phyloP scores from a whole-genome alignment of 2,329 filamentous ascomycete species.

The Mariannaea elegans region DNA sequence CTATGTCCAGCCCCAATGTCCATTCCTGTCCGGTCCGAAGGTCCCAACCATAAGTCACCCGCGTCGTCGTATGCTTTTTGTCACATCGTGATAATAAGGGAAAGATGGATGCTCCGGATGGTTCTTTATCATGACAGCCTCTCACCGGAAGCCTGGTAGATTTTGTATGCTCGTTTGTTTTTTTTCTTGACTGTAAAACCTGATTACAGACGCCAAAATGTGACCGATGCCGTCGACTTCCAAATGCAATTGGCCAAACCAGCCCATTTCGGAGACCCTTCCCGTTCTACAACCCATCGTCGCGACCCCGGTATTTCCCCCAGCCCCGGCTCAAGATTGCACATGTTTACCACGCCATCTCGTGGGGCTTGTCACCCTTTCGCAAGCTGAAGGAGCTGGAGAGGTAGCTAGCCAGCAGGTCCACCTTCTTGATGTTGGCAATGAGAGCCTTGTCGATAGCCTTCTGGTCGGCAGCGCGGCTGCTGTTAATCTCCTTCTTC shows the following conservation, averaged over 20 bases:
- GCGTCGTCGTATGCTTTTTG: constrained; percentile 10
- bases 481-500: constrained; percentile 97
- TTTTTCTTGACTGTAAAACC: constrained; percentile 67
- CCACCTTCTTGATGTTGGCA: constrained; percentile 98
- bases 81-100: constrained; percentile 26
- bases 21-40: constrained; percentile 27
- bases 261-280: constrained; percentile 60
- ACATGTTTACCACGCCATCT: constrained; percentile 94
- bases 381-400: constrained; percentile 96
- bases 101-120: constrained; percentile 34
- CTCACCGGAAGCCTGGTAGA: constrained; percentile 46
- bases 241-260: constrained; percentile 72
- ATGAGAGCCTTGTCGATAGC: constrained; percentile 96
- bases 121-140: constrained; percentile 45
- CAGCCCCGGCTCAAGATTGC: constrained; percentile 42
- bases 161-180: constrained; percentile 56
- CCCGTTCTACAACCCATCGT: constrained; percentile 56
- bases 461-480: constrained; percentile 97
- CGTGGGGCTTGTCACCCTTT: constrained; percentile 99
- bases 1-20: constrained; percentile 23
- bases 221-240: constrained; percentile 72
- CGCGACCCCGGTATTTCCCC: constrained; percentile 43
- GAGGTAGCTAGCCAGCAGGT: constrained; percentile 92
- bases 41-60: constrained; percentile 23
- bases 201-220: constrained; percentile 74